Evolutionary conservation across 805 yeast species (phyloP).

Genomic region (Wickerhamiella spandovensis): DNA sequence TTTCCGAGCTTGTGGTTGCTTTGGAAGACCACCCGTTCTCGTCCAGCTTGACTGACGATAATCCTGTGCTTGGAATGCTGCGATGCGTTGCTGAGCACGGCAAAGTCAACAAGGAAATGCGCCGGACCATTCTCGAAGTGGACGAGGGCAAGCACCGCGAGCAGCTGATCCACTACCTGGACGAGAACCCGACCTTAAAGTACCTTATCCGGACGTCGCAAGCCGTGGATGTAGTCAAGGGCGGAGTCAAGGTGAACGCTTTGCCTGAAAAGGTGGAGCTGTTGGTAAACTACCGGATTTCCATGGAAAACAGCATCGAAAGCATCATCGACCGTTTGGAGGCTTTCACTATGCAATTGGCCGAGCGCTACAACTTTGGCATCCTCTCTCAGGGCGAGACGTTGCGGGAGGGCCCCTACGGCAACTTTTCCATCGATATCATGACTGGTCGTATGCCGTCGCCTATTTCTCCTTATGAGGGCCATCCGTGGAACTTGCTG

Average conservation of each 20-base stretch:
- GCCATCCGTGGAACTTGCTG: conserved; percentile 37
- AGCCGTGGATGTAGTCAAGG: conserved; percentile 51
- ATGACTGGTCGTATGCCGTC: conserved; percentile 34
- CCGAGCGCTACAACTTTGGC: conserved; percentile 37
- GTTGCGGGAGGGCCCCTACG: conserved; percentile 26
- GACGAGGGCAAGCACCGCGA: conserved; percentile 10
- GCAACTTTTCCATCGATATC: conserved; percentile 30
- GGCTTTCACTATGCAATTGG: conserved; percentile 29
- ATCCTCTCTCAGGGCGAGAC: conserved; percentile 26
- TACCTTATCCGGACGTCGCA: conserved; percentile 48
- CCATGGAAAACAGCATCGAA: conserved; percentile 38
- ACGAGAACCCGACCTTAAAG: conserved; percentile 14
- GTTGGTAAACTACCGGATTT: conserved; percentile 50
- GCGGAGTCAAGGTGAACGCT: conserved; percentile 69
- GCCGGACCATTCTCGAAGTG: conserved; percentile 12
- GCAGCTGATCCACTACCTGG: conserved; percentile 9
- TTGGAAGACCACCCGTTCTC: conserved; percentile 48
- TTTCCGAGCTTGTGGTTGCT: conserved; percentile 41
- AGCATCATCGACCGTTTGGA: conserved; percentile 27
- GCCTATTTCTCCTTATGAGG: conserved; percentile 36
- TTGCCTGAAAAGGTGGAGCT: conserved; percentile 51
- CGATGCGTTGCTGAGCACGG: conserved; percentile 45
- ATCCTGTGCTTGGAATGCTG: conserved; percentile 45
- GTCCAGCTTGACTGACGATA: conserved; percentile 36
- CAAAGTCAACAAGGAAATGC: conserved; percentile 9